Base-by-base conservation (phyloP, 116 monocot genomes). In the Phalaenopsis hybrid region DNA sequence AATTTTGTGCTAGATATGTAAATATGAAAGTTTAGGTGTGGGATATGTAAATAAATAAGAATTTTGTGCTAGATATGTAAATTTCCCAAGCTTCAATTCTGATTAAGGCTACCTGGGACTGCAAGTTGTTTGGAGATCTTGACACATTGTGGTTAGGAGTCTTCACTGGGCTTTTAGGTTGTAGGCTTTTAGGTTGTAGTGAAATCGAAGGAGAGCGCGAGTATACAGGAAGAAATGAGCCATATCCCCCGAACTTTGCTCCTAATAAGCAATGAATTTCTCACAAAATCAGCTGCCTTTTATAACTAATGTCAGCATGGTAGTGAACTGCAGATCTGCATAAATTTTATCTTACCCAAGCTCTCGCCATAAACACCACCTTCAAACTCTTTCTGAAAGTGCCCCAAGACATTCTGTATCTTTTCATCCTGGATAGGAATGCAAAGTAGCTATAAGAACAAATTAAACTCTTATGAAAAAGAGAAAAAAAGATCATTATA, bases 321-420 rank as follows among this genome's bases (percentile, higher is more conserved):
- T 59, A 59, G 21, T 49, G 49, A 61, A 17, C 82, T 49, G 75
- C 76, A 41, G 76, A 44, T 63, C 61, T 63, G 43, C 51, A 45
- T 77, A 83, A 44, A 74, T 4, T 86, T 44, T 78, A 2, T 69
- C 88, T 91, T 84, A 91, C 90, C 90, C 84, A 88, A 81, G 49
- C 80, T 91, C 80, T 88, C 90, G 0, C 84, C 84, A 57, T 82
- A 91, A 9, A 88, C 84, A 74, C 84, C 84, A 34, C 86, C 90
- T 81, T 91, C 88, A 85, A 89, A 89, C 52, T 87, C 89, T 79
- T 87, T 89, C 58, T 84, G 88, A 44, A 88, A 86, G 81, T 88
- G 88, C 68, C 90, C 90, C 78, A 91, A 61, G 7, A 91, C 88
- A 69, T 86, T 82, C 68, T 86, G 84, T 65, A 91, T 75, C 48